A percentile compares a stretch with the other conserved stretches of the same genome.
Evolutionary conservation across 1,139 yeast species (phyloP).

Genomic region (Diutina scorzettiae): DNA sequence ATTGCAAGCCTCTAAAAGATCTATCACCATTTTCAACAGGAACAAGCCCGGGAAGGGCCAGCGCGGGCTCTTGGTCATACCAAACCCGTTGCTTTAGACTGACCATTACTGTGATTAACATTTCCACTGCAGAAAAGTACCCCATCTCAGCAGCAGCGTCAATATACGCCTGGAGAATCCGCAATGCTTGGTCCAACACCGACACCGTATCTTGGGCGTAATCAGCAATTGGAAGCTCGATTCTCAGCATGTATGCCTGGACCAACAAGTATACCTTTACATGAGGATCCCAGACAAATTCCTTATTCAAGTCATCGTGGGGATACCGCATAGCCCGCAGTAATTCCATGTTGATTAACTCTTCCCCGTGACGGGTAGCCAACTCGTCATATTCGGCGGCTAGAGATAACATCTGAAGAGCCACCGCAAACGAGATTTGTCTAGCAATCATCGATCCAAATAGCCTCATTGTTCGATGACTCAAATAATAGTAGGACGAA

Average conservation of each 20-base stretch:
- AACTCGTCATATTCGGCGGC: slow-evolving; percentile 88
- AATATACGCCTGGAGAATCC: slow-evolving; percentile 85
- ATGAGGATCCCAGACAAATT: slow-evolving; percentile 91
- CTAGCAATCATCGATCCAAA: slow-evolving; percentile 41
- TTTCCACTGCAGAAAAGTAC: slow-evolving; percentile 45
- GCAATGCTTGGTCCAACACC: slow-evolving; percentile 85
- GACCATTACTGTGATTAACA: slow-evolving; percentile 63
- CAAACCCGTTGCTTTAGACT: slow-evolving; percentile 83
- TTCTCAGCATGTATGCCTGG: slow-evolving; percentile 78
- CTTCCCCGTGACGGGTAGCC: slow-evolving; percentile 94
- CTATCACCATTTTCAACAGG: slow-evolving; percentile 10
- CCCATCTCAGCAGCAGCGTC: slow-evolving; percentile 87
- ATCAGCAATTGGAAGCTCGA: slow-evolving; percentile 88
- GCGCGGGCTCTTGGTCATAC: slow-evolving; percentile 67
- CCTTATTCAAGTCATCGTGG: slow-evolving; percentile 51
- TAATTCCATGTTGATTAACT: slow-evolving; percentile 80
- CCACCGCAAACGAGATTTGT: slow-evolving; percentile 50
- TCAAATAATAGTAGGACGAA: slow-evolving; percentile 84
- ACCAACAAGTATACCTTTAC: slow-evolving; percentile 76
- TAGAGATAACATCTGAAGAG: slow-evolving; percentile 59
- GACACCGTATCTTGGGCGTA: slow-evolving; percentile 90
- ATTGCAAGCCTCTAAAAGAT: not conserved
- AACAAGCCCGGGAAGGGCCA: slow-evolving; percentile 60
- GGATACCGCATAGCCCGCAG: slow-evolving; percentile 72
- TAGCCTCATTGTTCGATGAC: slow-evolving; percentile 77